Evolutionary conservation across 805 yeast species (phyloP).

Genomic region (Lachancea nothofagi): DNA sequence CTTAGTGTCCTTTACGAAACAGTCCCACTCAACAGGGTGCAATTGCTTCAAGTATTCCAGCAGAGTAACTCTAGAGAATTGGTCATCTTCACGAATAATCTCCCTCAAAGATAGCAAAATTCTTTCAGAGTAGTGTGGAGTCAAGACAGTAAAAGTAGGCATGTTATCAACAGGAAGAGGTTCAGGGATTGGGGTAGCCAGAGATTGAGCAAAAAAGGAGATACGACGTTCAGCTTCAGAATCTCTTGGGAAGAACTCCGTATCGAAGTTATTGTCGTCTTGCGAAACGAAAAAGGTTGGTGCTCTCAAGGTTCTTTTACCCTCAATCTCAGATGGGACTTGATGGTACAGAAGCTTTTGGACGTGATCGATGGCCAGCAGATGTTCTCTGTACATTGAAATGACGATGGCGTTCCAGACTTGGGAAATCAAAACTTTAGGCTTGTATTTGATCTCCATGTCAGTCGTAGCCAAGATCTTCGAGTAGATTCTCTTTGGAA

Average conservation of each 20-base stretch:
- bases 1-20: conserved; percentile 94
- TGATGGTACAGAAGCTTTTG: conserved; percentile 96
- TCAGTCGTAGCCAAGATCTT: conserved; percentile 97
- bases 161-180: conserved; percentile 98
- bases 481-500: conserved; percentile 98
- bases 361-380: conserved; percentile 96
- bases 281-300: conserved; percentile 98
- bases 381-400: conserved; percentile 99
- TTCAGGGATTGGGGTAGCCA: conserved; percentile 98
- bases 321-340: conserved; percentile 97
- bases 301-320: conserved; percentile 96
- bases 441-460: conserved; percentile 98
- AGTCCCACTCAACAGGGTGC: conserved; percentile 96
- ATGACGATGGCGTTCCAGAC: conserved; percentile 99
- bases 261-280: conserved; percentile 89
- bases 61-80: conserved; percentile 88
- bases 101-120: conserved; percentile 89
- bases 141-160: conserved; percentile 97
- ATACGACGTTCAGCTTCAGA: conserved; percentile 99
- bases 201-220: conserved; percentile 97
- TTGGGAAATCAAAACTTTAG: conserved; percentile 95
- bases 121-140: conserved; percentile 96
- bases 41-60: conserved; percentile 91
- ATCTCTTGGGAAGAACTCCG: conserved; percentile 94
- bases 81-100: conserved; percentile 95